A percentile compares a stretch with the other conserved stretches of the same genome.
Evolutionary conservation across 225 moss, liverwort and hornwort species (phyloP).

Genomic region (Ulota crispa): DNA sequence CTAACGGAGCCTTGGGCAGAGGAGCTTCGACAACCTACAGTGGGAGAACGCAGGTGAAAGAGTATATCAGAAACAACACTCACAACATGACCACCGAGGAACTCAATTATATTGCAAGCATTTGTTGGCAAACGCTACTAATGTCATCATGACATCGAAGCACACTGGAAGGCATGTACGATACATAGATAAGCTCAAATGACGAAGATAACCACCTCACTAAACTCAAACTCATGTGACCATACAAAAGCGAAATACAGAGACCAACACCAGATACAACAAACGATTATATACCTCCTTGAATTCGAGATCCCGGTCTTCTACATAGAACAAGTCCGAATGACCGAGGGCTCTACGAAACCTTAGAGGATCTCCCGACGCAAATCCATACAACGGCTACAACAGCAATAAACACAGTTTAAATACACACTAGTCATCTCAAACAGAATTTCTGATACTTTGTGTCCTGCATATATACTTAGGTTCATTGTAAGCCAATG

Average conservation of each 20-base stretch:
- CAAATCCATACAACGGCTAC: slow-evolving; percentile 97
- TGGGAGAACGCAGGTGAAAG: slow-evolving; percentile 15
- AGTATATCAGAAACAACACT: slow-evolving; percentile 8
- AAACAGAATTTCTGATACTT: neutral
- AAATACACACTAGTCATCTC: neutral
- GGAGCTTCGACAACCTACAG: slow-evolving; percentile 83
- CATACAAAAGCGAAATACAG: neutral
- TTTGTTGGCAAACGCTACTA: neutral
- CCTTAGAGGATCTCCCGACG: slow-evolving; percentile 90
- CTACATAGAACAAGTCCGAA: slow-evolving; percentile 90
- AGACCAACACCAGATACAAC: slow-evolving; percentile 2
- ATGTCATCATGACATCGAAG: neutral
- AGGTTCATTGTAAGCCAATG: neutral
- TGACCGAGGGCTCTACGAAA: slow-evolving; percentile 93
- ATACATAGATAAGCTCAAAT: neutral
- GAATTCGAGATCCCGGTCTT: slow-evolving; percentile 95
- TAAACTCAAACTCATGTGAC: neutral
- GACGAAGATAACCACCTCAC: neutral
- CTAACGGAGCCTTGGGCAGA: slow-evolving; percentile 89
- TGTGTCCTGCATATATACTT: neutral
- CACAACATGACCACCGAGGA: neutral
- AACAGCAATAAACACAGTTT: slow-evolving; percentile 23
- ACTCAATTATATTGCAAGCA: neutral
- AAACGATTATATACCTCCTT: slow-evolving; percentile 69
- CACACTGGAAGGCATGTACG: neutral